phyloP scores from a whole-genome alignment of 2,329 filamentous ascomycete species.

The Gnomoniopsis sp. region DNA sequence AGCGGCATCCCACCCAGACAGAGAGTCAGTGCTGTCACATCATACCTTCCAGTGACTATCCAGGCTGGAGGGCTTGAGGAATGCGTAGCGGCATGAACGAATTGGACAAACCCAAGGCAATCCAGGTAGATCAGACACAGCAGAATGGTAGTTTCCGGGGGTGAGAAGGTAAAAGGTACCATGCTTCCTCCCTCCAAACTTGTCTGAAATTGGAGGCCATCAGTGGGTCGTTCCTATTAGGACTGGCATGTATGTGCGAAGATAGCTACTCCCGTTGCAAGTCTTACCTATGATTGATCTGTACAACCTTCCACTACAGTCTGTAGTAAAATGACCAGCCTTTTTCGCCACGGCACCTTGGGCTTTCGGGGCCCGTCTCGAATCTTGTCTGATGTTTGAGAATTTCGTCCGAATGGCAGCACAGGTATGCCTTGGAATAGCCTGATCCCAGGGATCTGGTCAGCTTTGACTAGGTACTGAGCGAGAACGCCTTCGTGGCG shows the following conservation, averaged over 20 bases:
- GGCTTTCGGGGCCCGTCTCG: neutral
- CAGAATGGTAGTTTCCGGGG: constrained; percentile 1
- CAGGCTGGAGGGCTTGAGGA: neutral
- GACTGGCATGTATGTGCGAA: neutral
- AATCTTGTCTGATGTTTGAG: neutral
- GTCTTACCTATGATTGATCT: neutral
- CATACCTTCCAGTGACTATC: constrained; percentile 5
- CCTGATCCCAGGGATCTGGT: neutral
- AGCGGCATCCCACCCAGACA: neutral
- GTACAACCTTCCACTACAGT: neutral
- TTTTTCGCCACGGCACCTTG: neutral
- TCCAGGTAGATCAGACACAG: neutral
- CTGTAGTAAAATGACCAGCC: neutral
- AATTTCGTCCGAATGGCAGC: neutral
- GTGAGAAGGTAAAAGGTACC: neutral
- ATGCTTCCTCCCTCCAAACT: neutral
- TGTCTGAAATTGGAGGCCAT: neutral
- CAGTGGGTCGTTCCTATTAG: no score
- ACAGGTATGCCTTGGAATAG: neutral
- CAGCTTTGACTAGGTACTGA: neutral
- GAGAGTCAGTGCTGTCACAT: neutral
- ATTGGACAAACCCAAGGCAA: constrained; percentile 9
- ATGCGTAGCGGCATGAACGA: constrained; percentile 1
- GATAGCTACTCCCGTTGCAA: neutral
- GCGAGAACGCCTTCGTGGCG: neutral